A percentile compares a stretch with the other conserved stretches of the same genome.
Evolutionary conservation across 73 alveolate genomes (phyloP).

Genomic region (Stentor coeruleus): DNA sequence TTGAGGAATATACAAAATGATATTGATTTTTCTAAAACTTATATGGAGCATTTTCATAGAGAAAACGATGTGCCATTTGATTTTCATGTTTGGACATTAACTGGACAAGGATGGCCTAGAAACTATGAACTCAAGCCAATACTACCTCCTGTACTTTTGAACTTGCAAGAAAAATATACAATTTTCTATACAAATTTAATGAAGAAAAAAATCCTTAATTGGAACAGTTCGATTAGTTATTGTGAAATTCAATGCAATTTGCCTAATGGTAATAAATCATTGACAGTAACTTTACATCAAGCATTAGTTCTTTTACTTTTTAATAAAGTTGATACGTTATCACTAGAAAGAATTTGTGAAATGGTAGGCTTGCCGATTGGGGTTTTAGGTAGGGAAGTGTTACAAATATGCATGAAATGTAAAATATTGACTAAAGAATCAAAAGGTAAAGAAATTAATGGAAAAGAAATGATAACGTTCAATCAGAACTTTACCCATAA

Average conservation of each 20-base stretch:
- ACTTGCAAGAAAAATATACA: constrained; percentile 30
- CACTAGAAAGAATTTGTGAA: constrained; percentile 20
- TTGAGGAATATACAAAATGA: constrained; percentile 39
- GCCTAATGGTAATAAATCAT: neutral
- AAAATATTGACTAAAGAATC: constrained; percentile 30
- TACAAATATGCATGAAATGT: constrained; percentile 36
- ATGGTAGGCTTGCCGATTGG: constrained; percentile 36
- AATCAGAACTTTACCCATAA: constrained; percentile 41
- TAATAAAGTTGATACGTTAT: constrained; percentile 9
- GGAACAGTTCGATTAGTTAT: constrained; percentile 36
- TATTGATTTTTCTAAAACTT: constrained; percentile 28
- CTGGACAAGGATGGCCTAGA: constrained; percentile 40
- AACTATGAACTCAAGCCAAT: constrained; percentile 23
- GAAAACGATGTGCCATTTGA: constrained; percentile 28
- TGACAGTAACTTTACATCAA: constrained; percentile 32
- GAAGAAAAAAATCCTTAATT: constrained; percentile 35
- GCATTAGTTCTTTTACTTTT: constrained; percentile 34
- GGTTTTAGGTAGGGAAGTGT: constrained; percentile 27
- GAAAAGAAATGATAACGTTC: constrained; percentile 32
- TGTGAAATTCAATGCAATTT: constrained; percentile 32
- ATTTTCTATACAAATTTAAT: constrained; percentile 30
- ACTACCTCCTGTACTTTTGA: constrained; percentile 18
- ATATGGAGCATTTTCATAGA: constrained; percentile 30
- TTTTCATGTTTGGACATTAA: constrained; percentile 26
- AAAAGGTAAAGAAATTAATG: constrained; percentile 26